These are phyloP conservation scores for Tuber indicum DNA, from an alignment of 495 filamentous ascomycete genomes.

Conservation along the genomic window DNA sequence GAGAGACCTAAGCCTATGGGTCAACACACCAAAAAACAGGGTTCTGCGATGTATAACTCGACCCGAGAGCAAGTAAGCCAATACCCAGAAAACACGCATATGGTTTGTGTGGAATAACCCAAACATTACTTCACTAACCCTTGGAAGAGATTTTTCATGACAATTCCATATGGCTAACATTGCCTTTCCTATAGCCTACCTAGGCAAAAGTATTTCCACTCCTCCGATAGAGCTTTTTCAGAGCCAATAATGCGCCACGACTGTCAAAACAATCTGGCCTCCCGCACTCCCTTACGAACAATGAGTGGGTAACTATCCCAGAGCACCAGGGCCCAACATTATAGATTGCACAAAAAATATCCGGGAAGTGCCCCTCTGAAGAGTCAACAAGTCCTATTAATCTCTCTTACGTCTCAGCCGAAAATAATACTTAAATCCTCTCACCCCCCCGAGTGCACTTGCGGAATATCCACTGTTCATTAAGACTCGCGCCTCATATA, in stretches of 20 bases:
- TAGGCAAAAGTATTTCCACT: neutral
- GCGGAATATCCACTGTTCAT: neutral
- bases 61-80: neutral
- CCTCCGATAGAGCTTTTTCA: neutral
- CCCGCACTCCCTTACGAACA: neutral
- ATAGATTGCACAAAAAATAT: neutral
- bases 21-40: neutral
- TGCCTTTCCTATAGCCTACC: neutral
- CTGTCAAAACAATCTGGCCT: neutral
- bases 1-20: neutral
- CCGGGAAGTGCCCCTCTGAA: neutral
- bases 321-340: neutral
- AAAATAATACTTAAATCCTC: neutral
- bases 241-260: neutral
- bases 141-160: neutral
- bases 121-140: neutral
- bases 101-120: neutral
- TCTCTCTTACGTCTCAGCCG: neutral
- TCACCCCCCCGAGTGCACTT: neutral
- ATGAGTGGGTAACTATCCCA: neutral
- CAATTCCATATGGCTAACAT: neutral
- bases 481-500: neutral
- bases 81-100: neutral
- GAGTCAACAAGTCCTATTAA: neutral
- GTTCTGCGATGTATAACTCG: neutral